Evolutionary conservation across 1,139 yeast species (phyloP), one percentile per base, ranked within the genome.

Genomic region (Debaryomycetaceae sp.): DNA sequence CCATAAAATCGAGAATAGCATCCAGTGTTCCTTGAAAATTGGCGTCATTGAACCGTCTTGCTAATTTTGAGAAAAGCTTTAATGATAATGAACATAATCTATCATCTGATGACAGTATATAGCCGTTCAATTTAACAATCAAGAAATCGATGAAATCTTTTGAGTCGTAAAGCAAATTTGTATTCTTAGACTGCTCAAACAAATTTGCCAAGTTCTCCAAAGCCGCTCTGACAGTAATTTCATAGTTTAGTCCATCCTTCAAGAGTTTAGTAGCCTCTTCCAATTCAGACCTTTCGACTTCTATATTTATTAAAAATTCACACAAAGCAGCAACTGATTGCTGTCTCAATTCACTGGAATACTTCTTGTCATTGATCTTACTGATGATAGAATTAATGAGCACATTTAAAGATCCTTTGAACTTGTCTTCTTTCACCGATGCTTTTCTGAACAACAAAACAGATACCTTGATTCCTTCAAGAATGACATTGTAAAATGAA

Each of bases 341-440:
- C 44, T 73, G 75, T 37, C 82, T 63, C 14, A 79, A 68, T 37
- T 78, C 83, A 42, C 75, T 61, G 6, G 82, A 77, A 41, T 69
- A 67, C 11, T 64, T 61, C 34, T 72, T 68, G 34, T 68, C 65
- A 2, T 60, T 49, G 5, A 70, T 63, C 39, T 70, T 74, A n/a
- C 58, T 59, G 3, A 63, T 42, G 17, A 70, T 53, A 6, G 60
- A 52, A 2, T 49, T 40, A 24, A 48, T 40, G 31, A 55, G 41
- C 3, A 19, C 14, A 4, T 39, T 34, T 16, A 60, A 52, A 5
- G 50, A 38, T 1, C 36, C 39, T 2, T 52, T 56, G 31, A 63
- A 56, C 5, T 39, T 44, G 46, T 47, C 28, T 48, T 41, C 31
- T 37, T 28, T 38, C 33, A 33, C 44, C 39, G 41, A 45, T 3